Evolutionary conservation across 768 basidiomycete species (phyloP).

Genomic region (Trametes maxima): DNA sequence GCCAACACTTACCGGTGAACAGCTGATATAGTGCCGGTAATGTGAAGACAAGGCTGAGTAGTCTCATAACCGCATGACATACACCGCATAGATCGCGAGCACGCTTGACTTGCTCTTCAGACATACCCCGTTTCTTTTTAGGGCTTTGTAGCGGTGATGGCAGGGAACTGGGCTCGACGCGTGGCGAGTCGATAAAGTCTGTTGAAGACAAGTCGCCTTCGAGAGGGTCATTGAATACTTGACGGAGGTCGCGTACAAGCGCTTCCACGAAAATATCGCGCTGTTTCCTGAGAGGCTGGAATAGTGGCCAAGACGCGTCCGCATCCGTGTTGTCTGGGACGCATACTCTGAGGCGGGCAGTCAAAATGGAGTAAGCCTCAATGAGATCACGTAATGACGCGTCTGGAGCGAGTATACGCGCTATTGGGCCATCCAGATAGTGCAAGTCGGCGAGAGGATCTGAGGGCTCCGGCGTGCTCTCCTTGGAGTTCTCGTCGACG

Average conservation of each 20-base stretch:
- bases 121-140: conserved; percentile 68
- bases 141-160: conserved; percentile 77
- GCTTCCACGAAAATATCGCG: conserved; percentile 53
- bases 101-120: conserved; percentile 74
- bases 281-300: conserved; percentile 67
- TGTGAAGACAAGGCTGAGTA: conserved; percentile 63
- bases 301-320: conserved; percentile 69
- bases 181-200: conserved; percentile 7
- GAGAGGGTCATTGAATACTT: conserved; percentile 62
- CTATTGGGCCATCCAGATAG: conserved; percentile 69
- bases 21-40: conserved; percentile 58
- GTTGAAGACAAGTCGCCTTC: not conserved
- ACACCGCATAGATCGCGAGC: conserved; percentile 80
- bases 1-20: conserved; percentile 55
- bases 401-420: conserved; percentile 53
- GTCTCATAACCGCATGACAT: conserved; percentile 67
- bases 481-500: conserved; percentile 51
- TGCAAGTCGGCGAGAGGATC: conserved; percentile 63
- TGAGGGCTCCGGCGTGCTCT: conserved; percentile 76
- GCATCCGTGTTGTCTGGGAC: conserved; percentile 48
- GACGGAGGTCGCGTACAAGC: conserved; percentile 67
- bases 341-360: conserved; percentile 59
- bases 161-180: conserved; percentile 33
- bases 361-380: conserved; percentile 73
- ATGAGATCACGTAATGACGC: conserved; percentile 60